phyloP scores from a whole-genome alignment of 2,329 filamentous ascomycete genomes.

The Cercospora brassicicola region DNA sequence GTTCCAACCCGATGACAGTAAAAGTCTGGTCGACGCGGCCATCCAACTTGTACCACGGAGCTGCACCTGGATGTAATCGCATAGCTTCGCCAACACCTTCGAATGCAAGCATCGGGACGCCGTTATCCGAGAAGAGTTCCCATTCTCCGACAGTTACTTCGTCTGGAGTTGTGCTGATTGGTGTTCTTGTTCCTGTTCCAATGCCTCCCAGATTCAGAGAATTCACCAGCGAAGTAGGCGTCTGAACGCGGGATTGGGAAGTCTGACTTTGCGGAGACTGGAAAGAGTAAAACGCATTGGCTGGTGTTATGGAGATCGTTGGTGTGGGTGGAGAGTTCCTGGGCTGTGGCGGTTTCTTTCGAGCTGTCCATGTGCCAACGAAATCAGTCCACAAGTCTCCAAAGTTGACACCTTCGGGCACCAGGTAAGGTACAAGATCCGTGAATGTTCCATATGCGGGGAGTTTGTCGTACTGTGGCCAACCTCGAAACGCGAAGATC shows the following conservation, averaged over 20 bases:
- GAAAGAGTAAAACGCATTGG: not conserved
- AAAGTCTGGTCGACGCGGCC: conserved; percentile 9
- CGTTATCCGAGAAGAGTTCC: not conserved
- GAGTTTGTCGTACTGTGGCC: conserved; percentile 18
- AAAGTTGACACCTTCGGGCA: conserved; percentile 9
- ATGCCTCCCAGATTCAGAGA: not conserved
- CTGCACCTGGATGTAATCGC: not conserved
- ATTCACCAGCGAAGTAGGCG: not conserved
- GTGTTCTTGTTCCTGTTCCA: not conserved
- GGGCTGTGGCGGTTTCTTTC: not conserved
- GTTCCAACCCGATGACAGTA: conserved; percentile 18
- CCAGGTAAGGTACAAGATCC: conserved; percentile 16
- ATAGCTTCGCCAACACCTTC: conserved; percentile 12
- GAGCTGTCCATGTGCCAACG: conserved; percentile 15
- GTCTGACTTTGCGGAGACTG: not conserved
- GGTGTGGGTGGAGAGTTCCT: not conserved
- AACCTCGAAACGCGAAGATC: conserved; percentile 22
- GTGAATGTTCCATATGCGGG: not conserved
- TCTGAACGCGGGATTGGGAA: not conserved
- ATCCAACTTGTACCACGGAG: conserved; percentile 1
- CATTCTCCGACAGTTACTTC: not conserved
- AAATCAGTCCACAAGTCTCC: conserved; percentile 11
- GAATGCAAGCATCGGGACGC: conserved; percentile 12
- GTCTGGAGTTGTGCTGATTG: not conserved
- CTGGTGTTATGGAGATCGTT: not conserved